phyloP scores from a whole-genome alignment of 805 yeast genomes.

The Candida vaughaniae region DNA sequence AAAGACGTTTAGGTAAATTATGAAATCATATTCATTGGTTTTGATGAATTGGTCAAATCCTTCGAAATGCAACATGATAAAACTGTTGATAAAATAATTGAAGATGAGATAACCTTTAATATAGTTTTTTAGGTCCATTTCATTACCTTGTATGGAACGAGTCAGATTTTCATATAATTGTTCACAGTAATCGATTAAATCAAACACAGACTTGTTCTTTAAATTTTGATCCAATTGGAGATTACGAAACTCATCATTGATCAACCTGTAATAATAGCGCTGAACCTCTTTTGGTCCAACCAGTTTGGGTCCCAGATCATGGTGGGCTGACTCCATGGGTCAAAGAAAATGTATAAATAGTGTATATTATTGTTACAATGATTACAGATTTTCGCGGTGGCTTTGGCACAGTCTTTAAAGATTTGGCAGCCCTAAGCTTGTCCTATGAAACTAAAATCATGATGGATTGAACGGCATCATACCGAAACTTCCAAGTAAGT shows the following conservation, averaged over 20 bases:
- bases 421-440: no score
- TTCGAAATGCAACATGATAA: slow-evolving; percentile 41
- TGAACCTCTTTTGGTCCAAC: slow-evolving; percentile 14
- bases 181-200: slow-evolving; percentile 41
- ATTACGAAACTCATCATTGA: slow-evolving; percentile 34
- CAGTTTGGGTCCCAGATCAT: neutral
- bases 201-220: slow-evolving; percentile 35
- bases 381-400: no score
- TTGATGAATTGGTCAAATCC: slow-evolving; percentile 42
- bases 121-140: slow-evolving; percentile 23
- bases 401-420: no score
- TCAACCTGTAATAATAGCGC: slow-evolving; percentile 23
- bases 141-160: slow-evolving; percentile 10
- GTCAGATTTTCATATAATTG: slow-evolving; percentile 33
- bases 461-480: slow-evolving; percentile 41
- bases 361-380: no score
- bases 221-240: slow-evolving; percentile 34
- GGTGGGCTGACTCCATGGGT: neutral
- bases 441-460: no score
- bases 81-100: slow-evolving; percentile 42
- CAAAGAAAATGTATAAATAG: no score
- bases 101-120: slow-evolving; percentile 40
- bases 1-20: slow-evolving; percentile 41
- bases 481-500: slow-evolving; percentile 34
- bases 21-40: slow-evolving; percentile 36